Evolutionary conservation across 2,329 filamentous ascomycete genomes (phyloP).

Genomic region (Paracoccidioides lutzii): DNA sequence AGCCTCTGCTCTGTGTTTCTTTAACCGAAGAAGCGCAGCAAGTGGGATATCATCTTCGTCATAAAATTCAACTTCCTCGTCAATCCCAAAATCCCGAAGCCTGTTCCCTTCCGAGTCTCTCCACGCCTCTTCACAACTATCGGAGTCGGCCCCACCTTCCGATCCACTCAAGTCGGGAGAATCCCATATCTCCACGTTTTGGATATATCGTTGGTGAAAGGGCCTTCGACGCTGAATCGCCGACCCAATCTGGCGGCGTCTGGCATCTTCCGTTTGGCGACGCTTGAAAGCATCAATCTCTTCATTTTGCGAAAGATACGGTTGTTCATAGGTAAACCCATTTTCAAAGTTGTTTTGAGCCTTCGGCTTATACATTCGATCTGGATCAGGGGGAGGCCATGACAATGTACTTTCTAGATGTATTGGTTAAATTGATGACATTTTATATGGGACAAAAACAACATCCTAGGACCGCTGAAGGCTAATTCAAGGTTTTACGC

Average conservation of each 20-base stretch:
- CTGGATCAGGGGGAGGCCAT: slow-evolving; percentile 40
- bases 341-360: slow-evolving; percentile 9
- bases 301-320: slow-evolving; percentile 14
- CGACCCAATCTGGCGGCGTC: slow-evolving; percentile 27
- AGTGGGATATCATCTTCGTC: slow-evolving; percentile 51
- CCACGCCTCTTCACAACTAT: slow-evolving; percentile 48
- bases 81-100: slow-evolving; percentile 49
- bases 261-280: slow-evolving; percentile 41
- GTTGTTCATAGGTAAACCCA: slow-evolving; percentile 17
- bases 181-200: slow-evolving; percentile 10
- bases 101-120: slow-evolving; percentile 50
- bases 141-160: slow-evolving; percentile 14
- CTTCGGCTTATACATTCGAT: slow-evolving; percentile 32
- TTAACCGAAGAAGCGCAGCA: slow-evolving; percentile 35
- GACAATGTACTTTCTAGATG: slow-evolving; percentile 22
- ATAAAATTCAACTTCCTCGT: slow-evolving; percentile 42
- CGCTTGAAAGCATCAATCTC: slow-evolving; percentile 41
- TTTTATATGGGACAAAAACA: too few species aligned
- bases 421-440: background rate
- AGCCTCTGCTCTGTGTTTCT: background rate
- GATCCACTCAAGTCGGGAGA: slow-evolving; percentile 10
- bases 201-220: slow-evolving; percentile 28
- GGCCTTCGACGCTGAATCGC: slow-evolving; percentile 27
- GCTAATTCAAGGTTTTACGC: slow-evolving; percentile 1
- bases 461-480: background rate